These are phyloP conservation scores for Hibiscus trionum DNA, from an alignment of 345 rosid species.

Conservation along the genomic window DNA sequence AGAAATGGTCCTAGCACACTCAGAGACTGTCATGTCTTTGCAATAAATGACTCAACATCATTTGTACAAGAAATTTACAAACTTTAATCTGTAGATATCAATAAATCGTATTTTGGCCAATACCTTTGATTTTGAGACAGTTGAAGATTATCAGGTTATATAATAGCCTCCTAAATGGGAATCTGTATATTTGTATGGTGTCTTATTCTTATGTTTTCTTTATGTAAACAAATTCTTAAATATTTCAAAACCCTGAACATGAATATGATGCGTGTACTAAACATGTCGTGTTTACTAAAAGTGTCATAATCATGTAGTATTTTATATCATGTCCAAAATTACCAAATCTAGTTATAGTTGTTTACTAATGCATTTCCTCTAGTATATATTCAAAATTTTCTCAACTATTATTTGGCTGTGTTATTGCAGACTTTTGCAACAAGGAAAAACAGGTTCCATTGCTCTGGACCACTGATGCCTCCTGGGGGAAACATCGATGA, in stretches of 20 bases:
- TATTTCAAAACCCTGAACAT: neutral
- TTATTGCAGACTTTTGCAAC: conserved; percentile 47
- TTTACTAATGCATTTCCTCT: neutral
- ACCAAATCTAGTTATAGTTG: neutral
- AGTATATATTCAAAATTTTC: neutral
- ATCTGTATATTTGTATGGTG: neutral
- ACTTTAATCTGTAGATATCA: neutral
- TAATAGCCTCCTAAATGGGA: too few relatives aligned
- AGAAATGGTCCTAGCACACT: too few relatives aligned
- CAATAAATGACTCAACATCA: neutral
- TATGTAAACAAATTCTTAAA: neutral
- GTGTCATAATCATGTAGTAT: neutral
- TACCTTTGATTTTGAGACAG: neutral
- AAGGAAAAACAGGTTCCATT: conserved; percentile 69
- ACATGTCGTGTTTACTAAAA: neutral
- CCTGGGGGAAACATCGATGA: conserved; percentile 86
- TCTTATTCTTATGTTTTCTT: too few relatives aligned
- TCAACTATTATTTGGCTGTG: conserved; percentile 8
- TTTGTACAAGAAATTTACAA: neutral
- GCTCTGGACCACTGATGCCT: conserved; percentile 90
- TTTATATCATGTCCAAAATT: neutral
- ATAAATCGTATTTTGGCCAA: neutral
- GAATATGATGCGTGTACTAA: neutral
- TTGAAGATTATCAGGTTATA: neutral
- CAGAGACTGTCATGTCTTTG: neutral